Base-by-base conservation (phyloP, 2,329 filamentous ascomycete species). In the Endoconidiophora laricicola region DNA sequence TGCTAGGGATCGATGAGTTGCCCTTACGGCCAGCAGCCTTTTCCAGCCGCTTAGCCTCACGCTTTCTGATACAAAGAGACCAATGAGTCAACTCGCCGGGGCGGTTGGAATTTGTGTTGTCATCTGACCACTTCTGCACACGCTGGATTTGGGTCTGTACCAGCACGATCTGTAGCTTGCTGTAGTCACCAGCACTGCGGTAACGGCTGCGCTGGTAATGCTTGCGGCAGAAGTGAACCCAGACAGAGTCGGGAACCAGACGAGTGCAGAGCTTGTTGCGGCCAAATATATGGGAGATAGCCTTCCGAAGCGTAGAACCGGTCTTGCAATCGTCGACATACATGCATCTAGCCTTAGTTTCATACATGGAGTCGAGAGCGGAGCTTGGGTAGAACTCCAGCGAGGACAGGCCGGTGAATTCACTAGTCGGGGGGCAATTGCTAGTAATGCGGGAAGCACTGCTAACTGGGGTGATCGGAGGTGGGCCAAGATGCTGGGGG, bases 231-330 rank as follows among this genome's bases (percentile, higher is more conserved):
- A 77, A 81, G 58, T 81, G 76, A 0, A 86, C 76, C 83, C 83
- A 90, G 2, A 85, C 73, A 20, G 74, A 64, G 4, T 73, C 65
- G 0, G 82, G 82, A 45, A 91, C 84, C 42, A 71, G 69, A 33
- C 80, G 73, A 0, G 85, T 91, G 58, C 78, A 81, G 6, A 74
- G 70, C 64, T 91, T 91, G 69, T 91, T 91, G 37, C 86, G 76
- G 20, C 85, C 85, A 57, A 90, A 90, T 50, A 88, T 74, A 59
- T 91, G 83, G 0, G 82, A 86, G 53, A 90, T 81, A 4, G 81
- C 78, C 64, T 90, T 90, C 44, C 85, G 76, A 22, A 73, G 72
- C 50, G 75, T 70, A 4, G 76, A 78, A 3, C 70, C 70, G 0
- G 76, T 80, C 43, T 74, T 69, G 58, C 78, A 82, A 54, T 73